Evolutionary conservation across 768 basidiomycete genomes (phyloP).

Genomic region (Mycena metata): DNA sequence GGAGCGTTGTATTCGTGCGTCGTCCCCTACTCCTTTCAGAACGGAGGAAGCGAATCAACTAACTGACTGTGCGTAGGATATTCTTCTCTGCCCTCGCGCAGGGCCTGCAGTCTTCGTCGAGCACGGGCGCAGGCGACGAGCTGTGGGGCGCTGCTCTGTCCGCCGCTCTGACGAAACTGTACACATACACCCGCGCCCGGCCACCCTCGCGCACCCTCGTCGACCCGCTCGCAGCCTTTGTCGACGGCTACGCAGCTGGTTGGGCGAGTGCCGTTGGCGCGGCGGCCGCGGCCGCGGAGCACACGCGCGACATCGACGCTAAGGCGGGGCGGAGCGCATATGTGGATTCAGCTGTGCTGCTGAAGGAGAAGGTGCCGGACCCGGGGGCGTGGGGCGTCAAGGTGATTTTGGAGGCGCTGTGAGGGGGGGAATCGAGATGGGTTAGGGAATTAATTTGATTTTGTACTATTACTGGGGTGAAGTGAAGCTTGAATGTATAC

Average conservation of each 20-base stretch:
- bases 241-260: conserved; percentile 59
- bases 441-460: no score
- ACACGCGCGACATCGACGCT: conserved; percentile 81
- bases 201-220: conserved; percentile 92
- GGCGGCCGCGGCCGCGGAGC: conserved; percentile 76
- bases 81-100: conserved; percentile 92
- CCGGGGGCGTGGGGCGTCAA: conserved; percentile 95
- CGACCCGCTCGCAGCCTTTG: conserved; percentile 90
- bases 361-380: conserved; percentile 76
- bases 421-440: not conserved
- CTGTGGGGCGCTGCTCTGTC: conserved; percentile 74
- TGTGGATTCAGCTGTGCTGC: conserved; percentile 77
- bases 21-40: not conserved
- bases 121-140: conserved; percentile 50
- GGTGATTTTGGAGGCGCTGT: conserved; percentile 73
- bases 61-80: conserved; percentile 64
- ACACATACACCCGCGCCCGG: conserved; percentile 89
- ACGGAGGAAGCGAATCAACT: not conserved
- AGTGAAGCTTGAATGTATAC: no score
- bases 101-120: conserved; percentile 62
- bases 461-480: no score
- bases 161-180: conserved; percentile 72
- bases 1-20: conserved; percentile 92
- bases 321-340: conserved; percentile 93
- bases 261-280: conserved; percentile 68